These are phyloP conservation scores for Chlorella sp. DNA, from an alignment of 139 green algal genomes.

Conservation along the genomic window DNA sequence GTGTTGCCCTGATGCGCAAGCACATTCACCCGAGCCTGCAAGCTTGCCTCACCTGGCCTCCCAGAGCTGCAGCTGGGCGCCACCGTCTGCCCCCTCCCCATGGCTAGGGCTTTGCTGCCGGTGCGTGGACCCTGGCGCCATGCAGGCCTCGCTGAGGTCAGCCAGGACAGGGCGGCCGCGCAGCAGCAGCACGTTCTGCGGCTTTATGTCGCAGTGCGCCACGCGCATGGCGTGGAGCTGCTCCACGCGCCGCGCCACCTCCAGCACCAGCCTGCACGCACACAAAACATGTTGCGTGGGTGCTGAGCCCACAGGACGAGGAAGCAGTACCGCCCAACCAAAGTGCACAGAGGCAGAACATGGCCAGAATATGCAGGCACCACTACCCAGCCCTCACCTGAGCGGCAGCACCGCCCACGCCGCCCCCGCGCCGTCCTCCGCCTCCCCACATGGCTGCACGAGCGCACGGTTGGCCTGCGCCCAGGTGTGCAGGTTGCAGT, in stretches of 20 bases:
- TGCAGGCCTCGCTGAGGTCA: neutral
- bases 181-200: conserved; percentile 19
- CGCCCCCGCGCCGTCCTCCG: no score
- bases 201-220: conserved; percentile 33
- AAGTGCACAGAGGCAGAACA: neutral
- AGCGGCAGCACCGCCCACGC: neutral
- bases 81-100: neutral
- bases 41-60: neutral
- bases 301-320: no score
- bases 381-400: neutral
- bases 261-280: conserved; percentile 17
- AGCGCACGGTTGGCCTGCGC: neutral
- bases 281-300: no score
- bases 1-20: no score
- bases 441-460: no score
- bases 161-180: neutral
- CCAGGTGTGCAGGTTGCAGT: neutral
- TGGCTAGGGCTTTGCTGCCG: no score
- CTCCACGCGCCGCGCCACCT: conserved; percentile 11
- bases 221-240: conserved; percentile 25
- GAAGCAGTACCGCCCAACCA: no score
- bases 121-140: no score
- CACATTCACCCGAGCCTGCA: no score
- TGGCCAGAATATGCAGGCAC: neutral
- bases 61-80: neutral